A percentile compares a stretch with the other conserved stretches of the same genome.
Conservation (phyloP, 208 protist genomes). For the Zelonia costaricensis region DNA sequence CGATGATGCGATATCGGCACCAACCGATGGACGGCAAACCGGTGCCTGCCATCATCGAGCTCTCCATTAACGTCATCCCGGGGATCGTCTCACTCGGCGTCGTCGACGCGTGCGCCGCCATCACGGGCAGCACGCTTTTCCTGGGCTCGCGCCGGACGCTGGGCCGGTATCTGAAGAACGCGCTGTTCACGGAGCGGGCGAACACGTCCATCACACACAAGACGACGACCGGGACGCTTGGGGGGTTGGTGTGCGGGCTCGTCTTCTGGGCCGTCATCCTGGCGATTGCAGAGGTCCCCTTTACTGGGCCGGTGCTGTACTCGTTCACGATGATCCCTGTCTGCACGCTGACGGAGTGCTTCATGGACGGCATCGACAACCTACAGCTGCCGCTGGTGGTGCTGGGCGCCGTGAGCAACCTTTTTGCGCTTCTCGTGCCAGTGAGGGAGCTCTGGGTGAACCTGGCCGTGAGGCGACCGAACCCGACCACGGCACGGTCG, state of each 20-base stretch:
- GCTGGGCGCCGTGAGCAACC: constrained; percentile 59
- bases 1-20: constrained; percentile 78
- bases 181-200: constrained; percentile 70
- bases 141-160: constrained; percentile 59
- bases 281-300: constrained; percentile 47
- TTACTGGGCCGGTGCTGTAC: constrained; percentile 42
- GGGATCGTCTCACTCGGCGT: constrained; percentile 84
- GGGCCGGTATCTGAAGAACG: constrained; percentile 75
- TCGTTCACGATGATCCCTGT: constrained; percentile 71
- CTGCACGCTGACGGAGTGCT: constrained; percentile 82
- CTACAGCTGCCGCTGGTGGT: constrained; percentile 88
- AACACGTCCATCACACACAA: constrained; percentile 90
- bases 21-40: constrained; percentile 16
- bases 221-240: constrained; percentile 83
- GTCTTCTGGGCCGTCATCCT: constrained; percentile 76
- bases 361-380: constrained; percentile 90
- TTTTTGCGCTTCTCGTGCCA: constrained; percentile 63
- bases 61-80: constrained; percentile 82
- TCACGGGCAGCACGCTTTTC: constrained; percentile 83
- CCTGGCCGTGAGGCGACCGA: constrained; percentile 38
- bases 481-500: constrained; percentile 48
- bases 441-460: constrained; percentile 52
- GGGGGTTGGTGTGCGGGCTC: constrained; percentile 67
- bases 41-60: constrained; percentile 56
- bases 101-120: constrained; percentile 80